Base-by-base conservation (phyloP, 2,329 filamentous ascomycete species). In the Colletotrichum gloeosporioides region DNA sequence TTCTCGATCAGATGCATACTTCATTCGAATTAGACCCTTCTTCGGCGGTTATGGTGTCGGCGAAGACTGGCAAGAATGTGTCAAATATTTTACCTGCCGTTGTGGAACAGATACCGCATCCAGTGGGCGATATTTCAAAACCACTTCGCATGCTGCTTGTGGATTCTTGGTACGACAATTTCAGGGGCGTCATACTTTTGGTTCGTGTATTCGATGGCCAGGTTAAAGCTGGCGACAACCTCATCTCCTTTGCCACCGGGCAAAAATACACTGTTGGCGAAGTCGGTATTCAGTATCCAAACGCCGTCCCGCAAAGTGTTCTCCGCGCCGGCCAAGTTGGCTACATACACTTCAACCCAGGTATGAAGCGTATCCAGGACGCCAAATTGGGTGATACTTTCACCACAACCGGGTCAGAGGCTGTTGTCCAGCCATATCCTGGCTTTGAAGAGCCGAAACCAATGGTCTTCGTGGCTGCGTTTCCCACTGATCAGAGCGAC, bases 391-490 rank as follows among this genome's bases (percentile, higher is more conserved):
- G 97, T 67, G 97, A 99, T 82, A 99, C 97, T 0, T 98, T 96
- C 81, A 99, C 97, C 1, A 94, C 91, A 3, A 90, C 96, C 4
- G 96, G 95, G 3, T 92, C 88, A 27, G 95, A 98, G 85, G 91
- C 92, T 75, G 82, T 90, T 1, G 96, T 99, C 3, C 90, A 96
- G 83, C 93, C 95, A 15, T 93, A 96, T 70, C 95, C 96, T 0
- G 97, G 96, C 4, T 99, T 99, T 77, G 96, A 98, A 82, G 97
- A 99, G 84, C 96, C 97, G 2, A 98, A 99, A 84, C 94, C 96
- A 8, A 99, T 99, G 97, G 97, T 99, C 6, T 99, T 99, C 80
- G 97, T 99, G 6, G 96, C 96, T 1, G 97, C 97, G 0, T 99
- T 98, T 80, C 97, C 97, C 1, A 96, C 96, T 0, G 96, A 99